Evolutionary conservation across 768 basidiomycete genomes (phyloP), one percentile per base, ranked within the genome.

Genomic region (Suillus subalutaceus): DNA sequence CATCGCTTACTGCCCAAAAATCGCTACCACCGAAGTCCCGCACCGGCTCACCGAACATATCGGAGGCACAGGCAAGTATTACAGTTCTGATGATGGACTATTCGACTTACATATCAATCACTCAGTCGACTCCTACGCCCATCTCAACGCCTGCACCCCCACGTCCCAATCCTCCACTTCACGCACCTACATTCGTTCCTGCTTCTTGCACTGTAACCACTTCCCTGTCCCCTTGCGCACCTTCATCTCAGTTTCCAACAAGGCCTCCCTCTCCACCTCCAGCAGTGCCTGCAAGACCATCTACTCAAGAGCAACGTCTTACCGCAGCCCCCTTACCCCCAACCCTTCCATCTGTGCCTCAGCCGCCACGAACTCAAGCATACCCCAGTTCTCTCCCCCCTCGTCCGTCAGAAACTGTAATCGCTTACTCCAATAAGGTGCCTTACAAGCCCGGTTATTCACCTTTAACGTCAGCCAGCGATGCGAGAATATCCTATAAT

Each of bases 401-500:
- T 48, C 69, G 66, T 32, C 46, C 75, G 4, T 64, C 70, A 3
- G 75, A 71, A 23, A 52, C 64, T 13, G 55, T 46, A 30, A 61
- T 61, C 10, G 46, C 63, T 50, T 66, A 69, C 67, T 48, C 70
- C 37, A 52, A 68, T 41, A 69, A 66, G 40, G 23, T 67, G 13
- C 64, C 62, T 20, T 26, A 70, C 80, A 50, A 62, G 53, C 20
- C 65, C n/a, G 65, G 70, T 56, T 76, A 78, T 66, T 68, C 69
- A 26, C 73, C 73, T 30, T 38, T 77, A 57, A 77, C 62, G 15
- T 76, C 77, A 23, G 72, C 76, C 18, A 74, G 41, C 38, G 76
- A 77, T 53, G 69, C 70, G 32, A 72, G 73, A 3, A 63, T 83
- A 30, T 80, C 78, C 2, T 80, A 78, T 66, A 80, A 83, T 41